Base-by-base conservation (phyloP, 305 asterid species). In the Fraxinus xanthoxyloides region DNA sequence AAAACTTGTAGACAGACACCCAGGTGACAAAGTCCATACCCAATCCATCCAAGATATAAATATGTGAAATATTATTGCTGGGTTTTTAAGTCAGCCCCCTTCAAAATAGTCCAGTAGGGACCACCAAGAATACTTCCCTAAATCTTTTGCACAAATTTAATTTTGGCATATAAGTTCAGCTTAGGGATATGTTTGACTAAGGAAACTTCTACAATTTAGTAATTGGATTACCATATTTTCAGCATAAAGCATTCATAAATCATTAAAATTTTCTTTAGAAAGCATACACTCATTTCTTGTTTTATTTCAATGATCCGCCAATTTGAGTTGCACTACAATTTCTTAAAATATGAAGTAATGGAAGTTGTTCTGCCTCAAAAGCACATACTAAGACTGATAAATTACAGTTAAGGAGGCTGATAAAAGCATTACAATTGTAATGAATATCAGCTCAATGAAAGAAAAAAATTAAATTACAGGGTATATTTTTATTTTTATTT, bases 181-280 rank as follows among this genome's bases (percentile, higher is more conserved):
- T n/a, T 19, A 19, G 26, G 26, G 26, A n/a, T 56, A n/a, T 56
- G 65, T 56, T n/a, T 19, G 65, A 19, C 26, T 56, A 56, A 19
- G 26, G 65, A 19, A 56, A 56, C 19, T 56, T n/a, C 65, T 56
- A 56, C 26, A 56, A n/a, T 56, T 56, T 56, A n/a, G 65, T 19
- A 19, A 56, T 56, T 75, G 43, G 38, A 54, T 36, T 76, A 61
- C 78, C 77, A 79, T 24, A 78, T 15, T 54, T 73, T 78, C 63
- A 77, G 77, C 28, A 19, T 76, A 34, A 26, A 61, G 61, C 54
- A 28, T 40, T 31, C 77, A 72, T 36, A 36, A 81, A 78, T 59
- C 76, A 40, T 84, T 77, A 75, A 54, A 74, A 40, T 63, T 4
- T 15, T 43, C 35, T 31, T 31, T 36, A 7, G 56, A 72, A 61